Evolutionary conservation across 2,329 filamentous ascomycete genomes (phyloP).

Genomic region (Penicillium sclerotigenum): DNA sequence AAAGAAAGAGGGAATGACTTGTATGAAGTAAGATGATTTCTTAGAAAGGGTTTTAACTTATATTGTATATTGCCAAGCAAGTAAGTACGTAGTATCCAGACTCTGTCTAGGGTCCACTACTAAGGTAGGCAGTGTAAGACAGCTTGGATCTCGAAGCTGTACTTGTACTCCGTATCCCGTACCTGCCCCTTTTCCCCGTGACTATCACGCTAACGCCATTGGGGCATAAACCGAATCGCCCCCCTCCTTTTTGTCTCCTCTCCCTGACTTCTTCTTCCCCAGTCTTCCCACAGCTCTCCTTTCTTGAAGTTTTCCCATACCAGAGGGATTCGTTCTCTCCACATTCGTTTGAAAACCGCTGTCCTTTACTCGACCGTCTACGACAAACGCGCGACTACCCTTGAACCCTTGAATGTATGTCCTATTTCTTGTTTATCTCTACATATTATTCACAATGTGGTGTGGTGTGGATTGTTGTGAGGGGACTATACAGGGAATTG

Average conservation of each 20-base stretch:
- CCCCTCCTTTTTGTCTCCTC: conserved; percentile 13
- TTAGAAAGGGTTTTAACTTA: too few species aligned
- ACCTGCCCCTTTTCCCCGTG: conserved; percentile 8
- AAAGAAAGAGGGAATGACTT: not conserved
- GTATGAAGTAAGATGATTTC: not conserved
- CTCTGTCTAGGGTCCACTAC: conserved; percentile 2
- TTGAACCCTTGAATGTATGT: conserved; percentile 33
- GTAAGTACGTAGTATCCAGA: not conserved
- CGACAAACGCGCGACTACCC: conserved; percentile 30
- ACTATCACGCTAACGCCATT: conserved; percentile 8
- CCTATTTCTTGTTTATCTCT: not conserved
- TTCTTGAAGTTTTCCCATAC: conserved; percentile 38
- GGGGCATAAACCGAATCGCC: conserved; percentile 15
- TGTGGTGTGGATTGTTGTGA: not conserved
- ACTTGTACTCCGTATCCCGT: not conserved
- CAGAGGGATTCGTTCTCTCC: conserved; percentile 41
- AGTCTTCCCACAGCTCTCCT: conserved; percentile 11
- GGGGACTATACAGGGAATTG: not conserved
- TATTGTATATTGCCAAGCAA: conserved; percentile 2
- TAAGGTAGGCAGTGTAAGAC: conserved; percentile 8
- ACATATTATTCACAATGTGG: not conserved
- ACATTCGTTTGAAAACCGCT: conserved; percentile 39
- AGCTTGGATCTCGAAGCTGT: not conserved
- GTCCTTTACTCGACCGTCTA: conserved; percentile 31
- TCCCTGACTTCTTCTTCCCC: conserved; percentile 23